A percentile compares a stretch with the other conserved stretches of the same genome.
Conservation (phyloP, 345 rosid genomes). For the Salix purpurea region DNA sequence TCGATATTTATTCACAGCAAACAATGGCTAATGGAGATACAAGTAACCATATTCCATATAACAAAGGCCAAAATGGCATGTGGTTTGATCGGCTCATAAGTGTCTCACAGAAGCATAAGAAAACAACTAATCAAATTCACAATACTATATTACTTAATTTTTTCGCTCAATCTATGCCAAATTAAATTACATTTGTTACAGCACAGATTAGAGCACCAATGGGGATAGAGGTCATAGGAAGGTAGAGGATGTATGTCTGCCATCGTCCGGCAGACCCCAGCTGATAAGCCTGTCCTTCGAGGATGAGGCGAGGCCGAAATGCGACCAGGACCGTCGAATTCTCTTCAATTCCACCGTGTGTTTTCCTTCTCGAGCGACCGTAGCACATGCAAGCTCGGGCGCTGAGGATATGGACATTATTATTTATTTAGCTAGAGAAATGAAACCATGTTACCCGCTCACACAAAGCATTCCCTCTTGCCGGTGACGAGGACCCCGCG, state of each 20-base stretch:
- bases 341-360: constrained; percentile 7
- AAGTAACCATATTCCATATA: too few species aligned
- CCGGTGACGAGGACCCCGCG: background rate
- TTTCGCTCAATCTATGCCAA: background rate
- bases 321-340: constrained; percentile 30
- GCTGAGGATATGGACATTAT: background rate
- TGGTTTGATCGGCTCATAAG: too few species aligned
- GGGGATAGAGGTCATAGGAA: background rate
- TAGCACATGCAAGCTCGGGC: constrained; percentile 30
- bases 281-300: constrained; percentile 14
- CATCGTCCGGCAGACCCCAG: constrained; percentile 16
- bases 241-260: background rate
- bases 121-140: background rate
- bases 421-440: background rate
- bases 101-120: background rate
- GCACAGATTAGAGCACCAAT: constrained; percentile 6
- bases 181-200: background rate
- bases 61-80: too few species aligned
- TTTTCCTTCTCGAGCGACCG: constrained; percentile 27
- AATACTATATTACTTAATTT: background rate
- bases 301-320: background rate
- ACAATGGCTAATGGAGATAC: too few species aligned
- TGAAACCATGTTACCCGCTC: background rate
- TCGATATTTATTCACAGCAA: too few species aligned
- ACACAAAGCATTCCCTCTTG: constrained; percentile 19